A percentile compares a stretch with the other conserved stretches of the same genome.
Evolutionary conservation across 108 stramenopile genomes (phyloP).

Genomic region (Pelagomonas calceolata): DNA sequence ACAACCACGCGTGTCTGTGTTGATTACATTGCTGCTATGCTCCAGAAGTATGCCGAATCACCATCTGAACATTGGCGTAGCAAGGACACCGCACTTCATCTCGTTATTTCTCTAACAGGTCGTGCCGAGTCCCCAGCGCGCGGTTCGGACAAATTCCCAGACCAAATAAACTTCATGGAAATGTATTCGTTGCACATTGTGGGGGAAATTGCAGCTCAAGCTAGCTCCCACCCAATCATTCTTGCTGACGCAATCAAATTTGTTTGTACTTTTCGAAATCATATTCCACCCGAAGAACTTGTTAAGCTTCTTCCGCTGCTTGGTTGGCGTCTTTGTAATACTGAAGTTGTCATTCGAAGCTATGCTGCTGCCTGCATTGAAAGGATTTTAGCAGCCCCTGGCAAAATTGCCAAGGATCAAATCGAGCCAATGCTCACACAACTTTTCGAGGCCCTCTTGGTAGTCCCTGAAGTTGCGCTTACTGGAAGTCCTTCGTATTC

Average conservation of each 20-base stretch:
- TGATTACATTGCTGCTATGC: slow-evolving; percentile 66
- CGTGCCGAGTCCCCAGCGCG: slow-evolving; percentile 53
- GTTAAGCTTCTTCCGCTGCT: slow-evolving; percentile 56
- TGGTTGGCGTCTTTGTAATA: slow-evolving; percentile 52
- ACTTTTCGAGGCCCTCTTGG: slow-evolving; percentile 76
- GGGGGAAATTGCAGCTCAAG: slow-evolving; percentile 67
- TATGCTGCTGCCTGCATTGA: slow-evolving; percentile 86
- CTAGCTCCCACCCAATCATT: slow-evolving; percentile 63
- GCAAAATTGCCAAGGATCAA: neutral
- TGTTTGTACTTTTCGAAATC: slow-evolving; percentile 87
- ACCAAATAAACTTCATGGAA: slow-evolving; percentile 68
- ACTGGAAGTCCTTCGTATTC: too few species aligned
- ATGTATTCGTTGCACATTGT: slow-evolving; percentile 67
- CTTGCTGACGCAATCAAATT: slow-evolving; percentile 85
- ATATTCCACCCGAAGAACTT: slow-evolving; percentile 61
- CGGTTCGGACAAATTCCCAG: slow-evolving; percentile 77
- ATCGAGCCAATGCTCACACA: slow-evolving; percentile 51
- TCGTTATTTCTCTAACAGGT: slow-evolving; percentile 83
- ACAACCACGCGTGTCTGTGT: slow-evolving; percentile 68
- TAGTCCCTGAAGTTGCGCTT: slow-evolving; percentile 57
- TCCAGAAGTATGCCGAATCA: slow-evolving; percentile 51
- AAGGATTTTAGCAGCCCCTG: slow-evolving; percentile 61
- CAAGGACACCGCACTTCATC: slow-evolving; percentile 88
- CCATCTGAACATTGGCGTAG: slow-evolving; percentile 60
- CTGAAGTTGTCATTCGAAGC: slow-evolving; percentile 80